These are phyloP conservation scores for Gnomoniopsis sp. DNA, from an alignment of 2,329 filamentous ascomycete genomes.

Conservation along the genomic window DNA sequence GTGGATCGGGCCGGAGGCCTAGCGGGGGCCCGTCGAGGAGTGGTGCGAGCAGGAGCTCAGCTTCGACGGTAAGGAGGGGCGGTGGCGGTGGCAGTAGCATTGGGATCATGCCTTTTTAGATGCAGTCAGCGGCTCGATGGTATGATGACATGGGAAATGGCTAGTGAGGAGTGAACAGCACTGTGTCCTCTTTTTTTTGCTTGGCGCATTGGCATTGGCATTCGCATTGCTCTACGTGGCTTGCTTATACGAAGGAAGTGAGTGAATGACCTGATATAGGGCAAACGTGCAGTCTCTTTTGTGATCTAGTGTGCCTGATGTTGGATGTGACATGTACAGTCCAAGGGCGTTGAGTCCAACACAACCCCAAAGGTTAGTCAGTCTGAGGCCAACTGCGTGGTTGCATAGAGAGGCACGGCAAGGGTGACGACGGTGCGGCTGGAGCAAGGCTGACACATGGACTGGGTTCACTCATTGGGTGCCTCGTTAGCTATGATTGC, in stretches of 20 bases:
- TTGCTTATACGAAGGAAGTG: no score
- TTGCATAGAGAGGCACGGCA: neutral
- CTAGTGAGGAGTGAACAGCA: neutral
- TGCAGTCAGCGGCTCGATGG: neutral
- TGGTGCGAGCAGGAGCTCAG: neutral
- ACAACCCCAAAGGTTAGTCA: no score
- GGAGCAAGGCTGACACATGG: slow-evolving; percentile 9
- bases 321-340: no score
- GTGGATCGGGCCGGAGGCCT: neutral
- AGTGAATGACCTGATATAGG: no score
- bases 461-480: slow-evolving; percentile 8
- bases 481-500: slow-evolving; percentile 12
- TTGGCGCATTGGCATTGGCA: neutral
- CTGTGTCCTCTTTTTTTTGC: no score
- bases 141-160: neutral
- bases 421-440: neutral
- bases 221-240: neutral
- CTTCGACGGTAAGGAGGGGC: neutral
- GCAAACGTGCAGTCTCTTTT: no score
- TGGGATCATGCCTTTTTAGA: slow-evolving; percentile 12
- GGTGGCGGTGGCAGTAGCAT: slow-evolving; percentile 9
- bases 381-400: neutral
- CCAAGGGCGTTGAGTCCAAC: no score
- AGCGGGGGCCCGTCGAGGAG: slow-evolving; percentile 8
- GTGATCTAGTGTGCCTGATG: no score